A percentile compares a stretch with the other conserved stretches of the same genome.
phyloP scores from a whole-genome alignment of 495 filamentous ascomycete species.

The Chlorociboria aeruginascens region DNA sequence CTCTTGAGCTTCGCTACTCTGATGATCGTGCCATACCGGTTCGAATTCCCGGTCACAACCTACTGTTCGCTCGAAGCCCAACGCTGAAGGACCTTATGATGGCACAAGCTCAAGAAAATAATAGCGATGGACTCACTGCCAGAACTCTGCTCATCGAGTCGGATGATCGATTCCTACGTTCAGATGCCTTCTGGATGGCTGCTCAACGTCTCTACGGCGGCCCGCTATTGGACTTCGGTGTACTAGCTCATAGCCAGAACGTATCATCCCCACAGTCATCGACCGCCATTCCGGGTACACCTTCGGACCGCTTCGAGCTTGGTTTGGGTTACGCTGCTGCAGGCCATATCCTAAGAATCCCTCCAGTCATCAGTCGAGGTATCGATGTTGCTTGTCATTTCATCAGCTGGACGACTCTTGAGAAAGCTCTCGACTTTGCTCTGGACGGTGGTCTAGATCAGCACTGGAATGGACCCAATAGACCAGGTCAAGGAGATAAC shows the following conservation, averaged over 20 bases:
- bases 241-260: conserved; percentile 1
- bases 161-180: conserved; percentile 34
- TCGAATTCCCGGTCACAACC: conserved; percentile 34
- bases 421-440: conserved; percentile 31
- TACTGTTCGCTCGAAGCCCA: conserved; percentile 39
- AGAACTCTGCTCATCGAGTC: conserved; percentile 31
- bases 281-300: conserved; percentile 16
- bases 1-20: conserved; percentile 31
- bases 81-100: conserved; percentile 27
- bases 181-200: conserved; percentile 34
- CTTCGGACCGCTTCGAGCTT: conserved; percentile 31
- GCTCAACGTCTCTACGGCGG: conserved; percentile 38
- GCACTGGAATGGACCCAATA: conserved; percentile 19
- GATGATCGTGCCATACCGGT: conserved; percentile 26
- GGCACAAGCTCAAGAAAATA: conserved; percentile 7
- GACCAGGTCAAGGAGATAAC: neutral
- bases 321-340: conserved; percentile 40
- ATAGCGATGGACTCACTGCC: conserved; percentile 13
- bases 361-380: conserved; percentile 29
- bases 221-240: conserved; percentile 22
- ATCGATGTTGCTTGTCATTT: conserved; percentile 32
- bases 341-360: conserved; percentile 35
- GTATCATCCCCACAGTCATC: conserved; percentile 7
- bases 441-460: conserved; percentile 24
- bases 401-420: conserved; percentile 42